A percentile compares a stretch with the other conserved stretches of the same genome.
Evolutionary conservation across 2,329 filamentous ascomycete genomes (phyloP).

Genomic region (Paracorniculantispora psalliotae): DNA sequence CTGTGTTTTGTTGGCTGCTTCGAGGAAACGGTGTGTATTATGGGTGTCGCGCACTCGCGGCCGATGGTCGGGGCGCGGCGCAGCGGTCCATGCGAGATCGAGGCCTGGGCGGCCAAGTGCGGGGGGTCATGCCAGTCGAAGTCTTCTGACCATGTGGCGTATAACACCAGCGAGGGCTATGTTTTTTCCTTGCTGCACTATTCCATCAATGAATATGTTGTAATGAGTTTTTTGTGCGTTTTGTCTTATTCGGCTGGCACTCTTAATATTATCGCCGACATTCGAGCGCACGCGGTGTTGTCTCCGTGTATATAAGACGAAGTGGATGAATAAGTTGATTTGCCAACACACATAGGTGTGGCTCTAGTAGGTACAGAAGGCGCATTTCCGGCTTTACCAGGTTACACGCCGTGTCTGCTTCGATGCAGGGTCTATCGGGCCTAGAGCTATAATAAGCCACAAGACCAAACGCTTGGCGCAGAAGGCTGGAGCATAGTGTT

Average conservation of each 20-base stretch:
- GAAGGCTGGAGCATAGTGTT: too few species aligned
- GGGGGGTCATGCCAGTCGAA: background rate
- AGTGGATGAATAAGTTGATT: too few species aligned
- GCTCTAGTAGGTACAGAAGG: background rate
- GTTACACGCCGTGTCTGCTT: background rate
- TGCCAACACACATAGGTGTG: background rate
- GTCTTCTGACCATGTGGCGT: slow-evolving; percentile 5
- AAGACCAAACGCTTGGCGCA: too few species aligned
- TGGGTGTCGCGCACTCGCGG: background rate
- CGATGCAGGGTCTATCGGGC: background rate
- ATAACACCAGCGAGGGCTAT: too few species aligned
- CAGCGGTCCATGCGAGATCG: background rate
- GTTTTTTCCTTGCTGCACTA: too few species aligned
- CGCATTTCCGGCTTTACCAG: background rate
- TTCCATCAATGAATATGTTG: too few species aligned
- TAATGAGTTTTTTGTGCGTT: too few species aligned
- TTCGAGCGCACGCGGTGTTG: too few species aligned
- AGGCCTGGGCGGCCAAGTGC: background rate
- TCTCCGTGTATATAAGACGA: too few species aligned
- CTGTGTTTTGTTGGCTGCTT: background rate
- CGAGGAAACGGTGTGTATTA: background rate
- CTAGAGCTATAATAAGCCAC: background rate
- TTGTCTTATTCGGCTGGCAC: too few species aligned
- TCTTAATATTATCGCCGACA: too few species aligned
- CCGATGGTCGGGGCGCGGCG: background rate